phyloP scores from a whole-genome alignment of 495 filamentous ascomycete species.

The Hypoxylon lenormandii region DNA sequence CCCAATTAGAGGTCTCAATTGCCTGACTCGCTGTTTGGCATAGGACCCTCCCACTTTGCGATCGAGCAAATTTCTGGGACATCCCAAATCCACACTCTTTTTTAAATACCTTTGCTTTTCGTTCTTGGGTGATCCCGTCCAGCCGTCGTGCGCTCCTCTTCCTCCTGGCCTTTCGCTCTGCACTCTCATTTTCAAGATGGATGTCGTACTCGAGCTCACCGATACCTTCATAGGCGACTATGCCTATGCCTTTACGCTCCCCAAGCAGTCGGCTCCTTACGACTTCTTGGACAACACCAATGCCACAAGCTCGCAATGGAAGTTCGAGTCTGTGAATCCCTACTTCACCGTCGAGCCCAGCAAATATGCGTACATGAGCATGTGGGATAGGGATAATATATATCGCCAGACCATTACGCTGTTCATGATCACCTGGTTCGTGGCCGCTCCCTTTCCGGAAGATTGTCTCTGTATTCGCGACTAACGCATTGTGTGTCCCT shows the following conservation, averaged over 20 bases:
- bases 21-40: conserved; percentile 22
- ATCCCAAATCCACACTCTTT: conserved; percentile 10
- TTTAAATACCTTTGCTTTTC: conserved; percentile 14
- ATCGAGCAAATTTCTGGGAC: conserved; percentile 22
- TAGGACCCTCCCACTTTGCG: conserved; percentile 10
- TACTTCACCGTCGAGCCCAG: conserved; percentile 77
- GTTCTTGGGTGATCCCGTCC: neutral
- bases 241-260: conserved; percentile 77
- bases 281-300: conserved; percentile 56
- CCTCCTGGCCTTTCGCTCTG: conserved; percentile 13
- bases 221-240: conserved; percentile 88
- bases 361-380: conserved; percentile 83
- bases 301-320: conserved; percentile 61
- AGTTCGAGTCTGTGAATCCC: conserved; percentile 78
- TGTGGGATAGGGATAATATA: conserved; percentile 81
- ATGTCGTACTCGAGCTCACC: conserved; percentile 85
- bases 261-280: conserved; percentile 65
- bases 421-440: conserved; percentile 87
- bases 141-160: no score
- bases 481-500: conserved; percentile 18
- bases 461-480: conserved; percentile 26
- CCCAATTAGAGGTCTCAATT: conserved; percentile 21
- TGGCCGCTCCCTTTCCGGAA: conserved; percentile 17
- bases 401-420: conserved; percentile 80
- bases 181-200: conserved; percentile 69